These are phyloP conservation scores for Mariannaea sp. DNA, from an alignment of 2,329 filamentous ascomycete species.

Conservation along the genomic window DNA sequence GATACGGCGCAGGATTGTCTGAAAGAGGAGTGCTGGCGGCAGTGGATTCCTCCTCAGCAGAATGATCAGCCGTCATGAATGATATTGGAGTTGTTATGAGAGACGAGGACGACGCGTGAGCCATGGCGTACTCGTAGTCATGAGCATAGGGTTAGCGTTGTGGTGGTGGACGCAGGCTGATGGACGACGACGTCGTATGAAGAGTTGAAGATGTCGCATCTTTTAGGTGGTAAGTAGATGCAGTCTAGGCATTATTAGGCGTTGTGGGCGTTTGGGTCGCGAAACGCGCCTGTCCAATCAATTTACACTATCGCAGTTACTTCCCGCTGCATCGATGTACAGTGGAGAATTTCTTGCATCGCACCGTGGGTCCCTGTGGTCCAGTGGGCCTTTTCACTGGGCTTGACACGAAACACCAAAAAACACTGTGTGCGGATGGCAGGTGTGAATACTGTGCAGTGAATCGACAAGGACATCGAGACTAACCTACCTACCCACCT, in stretches of 20 bases:
- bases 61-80: constrained; percentile 44
- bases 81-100: constrained; percentile 41
- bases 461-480: neutral
- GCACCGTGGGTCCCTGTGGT: neutral
- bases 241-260: no score
- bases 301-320: constrained; percentile 18
- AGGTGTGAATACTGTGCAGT: neutral
- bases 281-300: constrained; percentile 18
- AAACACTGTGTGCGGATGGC: neutral
- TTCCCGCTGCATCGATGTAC: neutral
- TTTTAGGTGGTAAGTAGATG: constrained; percentile 31
- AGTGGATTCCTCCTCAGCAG: constrained; percentile 39
- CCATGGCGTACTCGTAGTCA: constrained; percentile 28
- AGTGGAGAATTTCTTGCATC: constrained; percentile 2
- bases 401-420: neutral
- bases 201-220: constrained; percentile 8
- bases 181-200: constrained; percentile 1
- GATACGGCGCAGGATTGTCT: constrained; percentile 49
- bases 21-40: constrained; percentile 45
- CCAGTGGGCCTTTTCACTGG: neutral
- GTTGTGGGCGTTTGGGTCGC: neutral
- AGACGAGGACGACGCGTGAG: constrained; percentile 28
- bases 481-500: no score
- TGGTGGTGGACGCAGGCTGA: neutral
- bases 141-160: constrained; percentile 20